Conservation (phyloP, 768 basidiomycete genomes). For the Rhizopogon vinicolor region DNA sequence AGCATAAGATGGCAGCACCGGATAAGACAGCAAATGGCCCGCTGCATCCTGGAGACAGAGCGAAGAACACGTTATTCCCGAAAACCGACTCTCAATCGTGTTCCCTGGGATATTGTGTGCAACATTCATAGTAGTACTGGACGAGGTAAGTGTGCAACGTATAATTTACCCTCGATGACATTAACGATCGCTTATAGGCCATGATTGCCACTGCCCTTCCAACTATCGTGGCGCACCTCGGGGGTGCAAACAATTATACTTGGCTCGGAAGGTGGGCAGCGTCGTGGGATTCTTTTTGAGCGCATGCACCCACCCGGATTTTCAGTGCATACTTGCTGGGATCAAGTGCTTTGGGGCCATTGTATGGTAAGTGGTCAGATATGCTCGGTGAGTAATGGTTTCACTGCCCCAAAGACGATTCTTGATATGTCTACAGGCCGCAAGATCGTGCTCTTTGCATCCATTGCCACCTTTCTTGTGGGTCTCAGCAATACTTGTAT, state of each 20-base stretch:
- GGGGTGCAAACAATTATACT: slow-evolving; percentile 59
- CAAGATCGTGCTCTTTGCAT: slow-evolving; percentile 66
- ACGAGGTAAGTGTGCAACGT: slow-evolving; percentile 41
- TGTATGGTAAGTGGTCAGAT: slow-evolving; percentile 79
- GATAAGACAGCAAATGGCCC: neutral
- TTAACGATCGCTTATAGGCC: slow-evolving; percentile 32
- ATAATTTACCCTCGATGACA: neutral
- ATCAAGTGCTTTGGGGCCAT: slow-evolving; percentile 58
- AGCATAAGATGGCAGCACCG: slow-evolving; percentile 5
- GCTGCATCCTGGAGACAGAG: slow-evolving; percentile 47
- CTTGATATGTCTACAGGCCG: slow-evolving; percentile 35
- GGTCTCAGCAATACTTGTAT: slow-evolving; percentile 6
- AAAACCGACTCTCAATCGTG: slow-evolving; percentile 18
- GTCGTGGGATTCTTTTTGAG: neutral
- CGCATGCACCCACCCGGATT: neutral
- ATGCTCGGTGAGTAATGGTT: slow-evolving; percentile 29
- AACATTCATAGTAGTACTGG: slow-evolving; percentile 43
- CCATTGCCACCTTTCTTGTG: slow-evolving; percentile 67
- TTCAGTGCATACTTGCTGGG: slow-evolving; percentile 70
- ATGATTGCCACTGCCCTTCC: slow-evolving; percentile 76
- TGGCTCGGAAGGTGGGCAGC: slow-evolving; percentile 65
- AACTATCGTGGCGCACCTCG: slow-evolving; percentile 62
- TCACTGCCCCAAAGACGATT: neutral
- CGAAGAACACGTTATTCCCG: slow-evolving; percentile 53
- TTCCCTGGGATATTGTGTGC: slow-evolving; percentile 27